Percentiles rank a stretch among this genome's conserved stretches.
phyloP scores from a whole-genome alignment of 441 rosid genomes.

The Gossypium gossypioides region DNA sequence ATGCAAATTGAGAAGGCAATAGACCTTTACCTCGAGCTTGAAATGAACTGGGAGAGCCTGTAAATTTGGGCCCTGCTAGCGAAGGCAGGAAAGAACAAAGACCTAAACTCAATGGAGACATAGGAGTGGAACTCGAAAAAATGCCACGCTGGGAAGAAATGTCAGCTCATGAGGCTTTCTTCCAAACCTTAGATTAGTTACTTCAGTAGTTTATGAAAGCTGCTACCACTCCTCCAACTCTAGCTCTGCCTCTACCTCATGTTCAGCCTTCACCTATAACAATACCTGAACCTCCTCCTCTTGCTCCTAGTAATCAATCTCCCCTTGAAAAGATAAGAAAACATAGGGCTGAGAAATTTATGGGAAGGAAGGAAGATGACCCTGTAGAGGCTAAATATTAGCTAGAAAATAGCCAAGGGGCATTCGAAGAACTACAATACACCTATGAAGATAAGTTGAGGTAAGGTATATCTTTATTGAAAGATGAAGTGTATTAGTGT shows the following conservation, averaged over 20 bases:
- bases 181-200: not conserved
- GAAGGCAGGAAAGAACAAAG: too few relatives aligned
- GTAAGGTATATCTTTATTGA: not conserved
- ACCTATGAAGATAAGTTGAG: not conserved
- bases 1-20: not conserved
- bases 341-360: not conserved
- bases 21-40: not conserved
- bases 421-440: not conserved
- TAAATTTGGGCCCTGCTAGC: not conserved
- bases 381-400: not conserved
- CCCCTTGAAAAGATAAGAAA: not conserved
- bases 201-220: not conserved
- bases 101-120: not conserved
- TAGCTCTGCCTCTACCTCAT: not conserved
- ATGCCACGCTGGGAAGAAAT: not conserved
- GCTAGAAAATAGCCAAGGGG: not conserved
- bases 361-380: not conserved
- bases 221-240: not conserved
- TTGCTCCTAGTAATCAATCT: not conserved
- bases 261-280: not conserved
- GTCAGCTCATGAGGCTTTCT: not conserved
- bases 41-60: not conserved
- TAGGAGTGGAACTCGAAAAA: not conserved
- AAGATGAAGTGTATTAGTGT: not conserved
- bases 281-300: not conserved